A percentile compares a stretch with the other conserved stretches of the same genome.
Evolutionary conservation across 139 green algal genomes (phyloP).

Genomic region (Picochlorum sp.): DNA sequence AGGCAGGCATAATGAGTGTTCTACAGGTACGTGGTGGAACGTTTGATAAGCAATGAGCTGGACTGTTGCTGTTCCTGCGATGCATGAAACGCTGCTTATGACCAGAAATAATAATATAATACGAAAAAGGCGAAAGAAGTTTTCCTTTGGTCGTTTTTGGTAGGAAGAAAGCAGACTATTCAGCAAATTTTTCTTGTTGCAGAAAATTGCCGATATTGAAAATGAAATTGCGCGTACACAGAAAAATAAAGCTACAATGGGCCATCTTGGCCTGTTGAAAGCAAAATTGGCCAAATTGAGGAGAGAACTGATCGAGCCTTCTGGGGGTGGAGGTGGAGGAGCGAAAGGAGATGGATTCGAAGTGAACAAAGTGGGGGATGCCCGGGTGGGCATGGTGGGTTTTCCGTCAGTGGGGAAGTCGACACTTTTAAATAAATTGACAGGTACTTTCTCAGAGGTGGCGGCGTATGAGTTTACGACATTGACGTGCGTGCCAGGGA

Average conservation of each 20-base stretch:
- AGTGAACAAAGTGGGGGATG: slow-evolving; percentile 96
- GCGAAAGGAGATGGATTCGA: slow-evolving; percentile 88
- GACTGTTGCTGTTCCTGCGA: no score
- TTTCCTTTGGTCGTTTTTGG: no score
- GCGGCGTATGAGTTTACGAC: slow-evolving; percentile 98
- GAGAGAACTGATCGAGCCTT: slow-evolving; percentile 84
- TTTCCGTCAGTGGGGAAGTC: slow-evolving; percentile 98
- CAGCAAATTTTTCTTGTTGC: neutral
- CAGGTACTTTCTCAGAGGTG: slow-evolving; percentile 92
- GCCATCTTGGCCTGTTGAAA: slow-evolving; percentile 89
- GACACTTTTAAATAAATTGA: slow-evolving; percentile 96
- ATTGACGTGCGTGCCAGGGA: slow-evolving; percentile 89
- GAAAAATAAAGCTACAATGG: slow-evolving; percentile 96
- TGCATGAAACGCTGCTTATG: no score
- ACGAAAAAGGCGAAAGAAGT: no score
- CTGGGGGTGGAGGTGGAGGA: slow-evolving; percentile 47
- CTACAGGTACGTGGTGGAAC: neutral
- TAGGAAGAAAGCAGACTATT: no score
- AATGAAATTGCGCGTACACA: slow-evolving; percentile 91
- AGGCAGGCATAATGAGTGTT: neutral
- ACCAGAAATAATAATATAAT: no score
- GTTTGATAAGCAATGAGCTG: no score
- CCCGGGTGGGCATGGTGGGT: slow-evolving; percentile 81
- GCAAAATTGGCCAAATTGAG: slow-evolving; percentile 97
- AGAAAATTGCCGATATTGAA: slow-evolving; percentile 14